A percentile compares a stretch with the other conserved stretches of the same genome.
These are phyloP conservation scores for Phytophthora vignae DNA, from an alignment of 352 stramenopile genomes.

Conservation along the genomic window DNA sequence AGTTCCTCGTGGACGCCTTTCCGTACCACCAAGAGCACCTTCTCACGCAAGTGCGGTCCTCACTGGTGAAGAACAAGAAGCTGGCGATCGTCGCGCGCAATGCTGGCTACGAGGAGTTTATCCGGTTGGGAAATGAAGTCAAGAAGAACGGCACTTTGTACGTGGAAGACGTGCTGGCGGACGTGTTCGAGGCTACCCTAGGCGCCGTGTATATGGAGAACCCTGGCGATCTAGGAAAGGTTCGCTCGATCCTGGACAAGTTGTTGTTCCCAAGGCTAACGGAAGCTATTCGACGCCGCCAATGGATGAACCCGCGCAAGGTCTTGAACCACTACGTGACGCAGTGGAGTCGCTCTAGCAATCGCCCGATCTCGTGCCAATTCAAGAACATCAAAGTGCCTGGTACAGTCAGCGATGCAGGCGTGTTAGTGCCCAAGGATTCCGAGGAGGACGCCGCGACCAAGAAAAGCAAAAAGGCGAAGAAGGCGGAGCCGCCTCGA, in stretches of 20 bases:
- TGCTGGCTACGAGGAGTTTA: slow-evolving; percentile 73
- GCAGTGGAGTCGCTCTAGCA: slow-evolving; percentile 54
- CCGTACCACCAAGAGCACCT: slow-evolving; percentile 86
- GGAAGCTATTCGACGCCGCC: slow-evolving; percentile 76
- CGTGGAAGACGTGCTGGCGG: slow-evolving; percentile 78
- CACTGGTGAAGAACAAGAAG: slow-evolving; percentile 87
- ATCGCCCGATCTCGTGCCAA: slow-evolving; percentile 47
- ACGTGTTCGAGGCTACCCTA: slow-evolving; percentile 83
- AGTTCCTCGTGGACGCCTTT: slow-evolving; percentile 82
- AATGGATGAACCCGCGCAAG: slow-evolving; percentile 87
- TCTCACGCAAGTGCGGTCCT: slow-evolving; percentile 80
- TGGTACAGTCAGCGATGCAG: background rate
- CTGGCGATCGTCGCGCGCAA: slow-evolving; percentile 67
- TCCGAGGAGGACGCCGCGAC: slow-evolving; percentile 12
- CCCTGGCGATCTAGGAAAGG: slow-evolving; percentile 52
- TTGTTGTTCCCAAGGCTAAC: slow-evolving; percentile 75
- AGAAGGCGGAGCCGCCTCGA: slow-evolving; percentile 25
- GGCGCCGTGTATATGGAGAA: slow-evolving; percentile 85
- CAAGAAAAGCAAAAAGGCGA: slow-evolving; percentile 38
- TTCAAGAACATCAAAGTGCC: slow-evolving; percentile 60
- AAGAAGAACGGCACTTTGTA: slow-evolving; percentile 73
- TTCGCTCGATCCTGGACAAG: slow-evolving; percentile 69
- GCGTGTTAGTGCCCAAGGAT: slow-evolving; percentile 39
- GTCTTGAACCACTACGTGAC: slow-evolving; percentile 69
- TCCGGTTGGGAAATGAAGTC: slow-evolving; percentile 71